Evolutionary conservation across 805 yeast species (phyloP), one percentile per base, ranked within the genome.

Genomic region (Candida berthetii): DNA sequence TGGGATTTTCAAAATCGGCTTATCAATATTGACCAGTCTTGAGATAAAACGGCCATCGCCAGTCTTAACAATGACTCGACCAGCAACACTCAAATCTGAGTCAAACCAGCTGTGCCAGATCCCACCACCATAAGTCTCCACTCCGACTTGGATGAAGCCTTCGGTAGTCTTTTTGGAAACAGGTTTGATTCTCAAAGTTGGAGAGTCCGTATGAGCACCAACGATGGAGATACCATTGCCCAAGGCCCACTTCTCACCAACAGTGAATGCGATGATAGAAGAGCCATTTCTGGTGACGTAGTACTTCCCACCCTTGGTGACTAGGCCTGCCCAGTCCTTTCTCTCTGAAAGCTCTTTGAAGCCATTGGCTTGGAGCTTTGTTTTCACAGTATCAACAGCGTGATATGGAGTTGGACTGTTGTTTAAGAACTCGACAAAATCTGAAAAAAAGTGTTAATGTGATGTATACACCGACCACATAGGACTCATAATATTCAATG

Each of bases 51-150:
- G 68, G 8, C 77, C 82, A 18, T 57, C 46, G 5, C 60, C 64
- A 15, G 58, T 54, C 33, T 65, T 71, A 15, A 86, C 83, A 57
- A 82, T 82, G 1, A 91, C 96, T 50, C 98, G 72, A 14, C 99
- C 99, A 8, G 97, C 98, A 45, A 89, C 68, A 31, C 91, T 74
- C 52, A 93, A 72, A 60, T 91, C 97, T 45, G 97, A 78, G 61
- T 91, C 99, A 57, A 93, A 91, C 97, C 98, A 91, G 5, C 96
- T 78, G 58, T 87, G 96, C 80, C 97, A 93, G 42, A 90, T 80
- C 39, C 96, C 93, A 29, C 98, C 98, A 42, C 99, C 98, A 56
- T 91, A 91, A 38, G 82, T 77, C 62, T 93, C 98, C 9, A 93
- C 95, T 31, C 96, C 98, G 16, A 93, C 79, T 60, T 90, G 96